Evolutionary conservation across 1,139 yeast species (phyloP), one percentile per base, ranked within the genome.

Genomic region (Debaryomyces coudertii): DNA sequence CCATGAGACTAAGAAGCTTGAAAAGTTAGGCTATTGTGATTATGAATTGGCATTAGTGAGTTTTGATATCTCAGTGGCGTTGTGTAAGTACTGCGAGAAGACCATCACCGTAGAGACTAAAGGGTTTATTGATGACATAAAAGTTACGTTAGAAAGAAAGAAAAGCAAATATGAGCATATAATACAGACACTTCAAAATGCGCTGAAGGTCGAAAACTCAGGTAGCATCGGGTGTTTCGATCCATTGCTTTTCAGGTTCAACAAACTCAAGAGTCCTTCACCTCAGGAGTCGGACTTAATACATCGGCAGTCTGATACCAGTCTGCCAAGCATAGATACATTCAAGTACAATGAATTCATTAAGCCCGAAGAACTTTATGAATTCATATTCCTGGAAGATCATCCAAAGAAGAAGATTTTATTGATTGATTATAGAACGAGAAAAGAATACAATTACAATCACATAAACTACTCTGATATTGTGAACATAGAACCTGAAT

Each of bases 401-500:
- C 11, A 27, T 6, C 15, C 45, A 5, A 53, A 61, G 4, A 49
- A 53, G 31, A 56, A 57, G 5, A 53, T 82, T 11, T 67, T 87
- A 34, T 52, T 87, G 20, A 73, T 90, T 18, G 97, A 90, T 60
- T 75, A 83, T 37, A 72, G 97, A 50, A 71, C 82, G 11, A 68
- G 84, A 36, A 71, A 72, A 20, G 83, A 79, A 36, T 88, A 76
- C 61, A 76, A 79, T 38, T 71, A 70, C 43, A 77, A 79, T 33
- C 96, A 86, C 59, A 80, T 90, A 27, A 73, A 76, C 16, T 67
- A 76, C 29, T 62, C 68, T 1, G 77, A 84, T 40, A 63, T 85
- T 7, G 76, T 87, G 14, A 86, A 90, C 59, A 77, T 90, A 11
- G 95, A 87, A 47, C 96, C 96, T 0, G 67, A 80, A 4, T 71